Evolutionary conservation across 495 filamentous ascomycete genomes (phyloP).

Genomic region (Penicillium taxi): DNA sequence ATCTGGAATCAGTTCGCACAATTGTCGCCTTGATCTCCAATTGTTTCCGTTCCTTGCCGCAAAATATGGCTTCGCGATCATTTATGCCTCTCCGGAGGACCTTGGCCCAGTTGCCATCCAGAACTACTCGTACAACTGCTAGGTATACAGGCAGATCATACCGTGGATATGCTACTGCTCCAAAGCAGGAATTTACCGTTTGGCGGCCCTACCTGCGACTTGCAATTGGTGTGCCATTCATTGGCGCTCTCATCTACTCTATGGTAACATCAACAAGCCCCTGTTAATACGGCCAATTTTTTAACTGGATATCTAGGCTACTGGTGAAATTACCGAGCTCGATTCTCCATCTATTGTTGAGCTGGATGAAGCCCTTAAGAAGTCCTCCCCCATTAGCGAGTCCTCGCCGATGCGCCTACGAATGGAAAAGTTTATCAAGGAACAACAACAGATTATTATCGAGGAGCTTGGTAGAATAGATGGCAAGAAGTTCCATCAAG

Average conservation of each 20-base stretch:
- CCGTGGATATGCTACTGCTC: constrained; percentile 27
- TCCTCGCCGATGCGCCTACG: constrained; percentile 91
- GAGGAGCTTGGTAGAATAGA: constrained; percentile 72
- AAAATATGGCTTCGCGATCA: constrained; percentile 31
- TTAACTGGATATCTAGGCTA: constrained; percentile 24
- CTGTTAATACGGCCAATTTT: background rate
- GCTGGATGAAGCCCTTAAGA: constrained; percentile 38
- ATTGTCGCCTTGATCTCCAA: constrained; percentile 1
- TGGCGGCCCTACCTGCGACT: constrained; percentile 49
- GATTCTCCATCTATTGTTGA: constrained; percentile 52
- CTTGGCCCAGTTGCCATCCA: constrained; percentile 21
- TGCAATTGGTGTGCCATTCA: constrained; percentile 53
- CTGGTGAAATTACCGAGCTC: constrained; percentile 44
- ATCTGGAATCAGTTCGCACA: background rate
- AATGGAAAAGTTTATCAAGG: constrained; percentile 93
- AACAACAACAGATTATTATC: constrained; percentile 83
- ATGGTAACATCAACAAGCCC: constrained; percentile 45
- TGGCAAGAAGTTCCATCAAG: constrained; percentile 67
- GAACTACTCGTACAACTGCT: constrained; percentile 15
- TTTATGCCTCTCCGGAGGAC: constrained; percentile 36
- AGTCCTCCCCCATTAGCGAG: constrained; percentile 38
- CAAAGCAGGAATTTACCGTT: constrained; percentile 33
- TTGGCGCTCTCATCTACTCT: constrained; percentile 55
- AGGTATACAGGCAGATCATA: constrained; percentile 15
- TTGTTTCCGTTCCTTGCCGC: constrained; percentile 11